Base-by-base conservation (phyloP, 345 rosid genomes). In the Microcos paniculata region DNA sequence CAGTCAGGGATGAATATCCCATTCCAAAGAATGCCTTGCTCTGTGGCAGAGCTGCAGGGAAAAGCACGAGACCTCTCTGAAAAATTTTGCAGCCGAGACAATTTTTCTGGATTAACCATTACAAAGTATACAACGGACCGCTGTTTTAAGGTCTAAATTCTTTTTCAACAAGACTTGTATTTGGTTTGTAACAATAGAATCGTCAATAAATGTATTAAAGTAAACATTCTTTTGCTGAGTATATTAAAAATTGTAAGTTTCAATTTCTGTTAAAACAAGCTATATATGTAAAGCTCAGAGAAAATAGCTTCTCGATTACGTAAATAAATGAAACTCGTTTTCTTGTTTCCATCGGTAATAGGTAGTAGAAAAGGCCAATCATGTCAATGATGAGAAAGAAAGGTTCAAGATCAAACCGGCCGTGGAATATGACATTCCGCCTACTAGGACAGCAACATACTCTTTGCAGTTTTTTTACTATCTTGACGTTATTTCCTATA, bases 11-110 rank as follows among this genome's bases (percentile, higher is more conserved):
- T 55, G 99, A 96, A 68, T 88, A 79, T 61, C 90, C 80, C 13
- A 77, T 93, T 57, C 99, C 99, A 2, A 77, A 77, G 74, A 92
- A 93, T 80, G 97, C 94, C 18, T 82, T 90, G 38, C 90, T 90
- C 42, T 96, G 99, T 73, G 99, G 98, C 16, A 85, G 85, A 71
- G 98, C 97, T 8, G 33, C 10, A 5, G 80, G 84, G 51, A 74
- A 69, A 61, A 51, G 26, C 33, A 84, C 85, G 8, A 64, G 76
- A 26, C 46, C 76, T 48, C 42, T 48, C 33, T 30, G 46, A 35
- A 62, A 57, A 64, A 42, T n/a, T 38, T 30, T 28, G 56, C 73
- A 31, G 31, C 28, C 2, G 13, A 46, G n/a, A n/a, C n/a, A 66
- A 26, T 51, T 8, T 4, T 45, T 66, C 35, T 43, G n/a, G 15